Evolutionary conservation across 1,284 basidiomycete genomes (phyloP), one percentile per base, ranked within the genome.

Genomic region (Sporisorium exsertum): DNA sequence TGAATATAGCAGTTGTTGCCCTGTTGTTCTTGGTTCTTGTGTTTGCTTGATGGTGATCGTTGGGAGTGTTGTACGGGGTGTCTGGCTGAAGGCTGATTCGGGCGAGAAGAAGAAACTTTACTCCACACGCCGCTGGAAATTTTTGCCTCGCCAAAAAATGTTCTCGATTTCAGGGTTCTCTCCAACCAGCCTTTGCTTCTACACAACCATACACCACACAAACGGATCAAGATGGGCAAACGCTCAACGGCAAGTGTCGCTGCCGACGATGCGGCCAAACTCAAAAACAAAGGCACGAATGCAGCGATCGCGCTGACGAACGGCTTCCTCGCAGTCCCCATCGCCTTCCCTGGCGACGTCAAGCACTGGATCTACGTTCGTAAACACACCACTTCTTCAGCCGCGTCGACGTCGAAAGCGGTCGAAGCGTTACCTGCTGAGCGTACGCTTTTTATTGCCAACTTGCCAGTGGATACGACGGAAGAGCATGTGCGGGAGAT

Each of bases 381-480:
- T 5, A 66, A 64, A 52, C 72, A 75, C 16, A 55, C 50, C 0
- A 15, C 56, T 7, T 22, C 59, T 2, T 12, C 22, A 15, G 47
- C 50, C 5, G 58, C 63, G 4, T 62, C 63, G 1, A 56, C 46
- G 5, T 69, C 72, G 8, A 40, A 51, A 2, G 26, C 33, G 7
- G 64, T 40, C 15, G n/a, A 56, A 12, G 54, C 51, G 4, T 20
- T 60, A 75, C 81, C 52, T 24, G 46, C 43, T 71, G 80, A 40
- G 4, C 59, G 84, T 9, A 85, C 84, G 26, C 59, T 85, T 22
- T 85, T 85, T 42, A 37, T 83, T 15, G 83, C 79, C 9, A 85
- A 85, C 53, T 37, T 85, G 46, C 83, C 83, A 12, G 43, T 58
- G 27, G 83, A 85, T 64, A 65, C 79, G 4, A 81, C 81, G 22